Percentiles rank a stretch among this genome's conserved stretches.
These are phyloP conservation scores for Aspergillus nanangensis DNA, from an alignment of 495 filamentous ascomycete species.

Conservation along the genomic window DNA sequence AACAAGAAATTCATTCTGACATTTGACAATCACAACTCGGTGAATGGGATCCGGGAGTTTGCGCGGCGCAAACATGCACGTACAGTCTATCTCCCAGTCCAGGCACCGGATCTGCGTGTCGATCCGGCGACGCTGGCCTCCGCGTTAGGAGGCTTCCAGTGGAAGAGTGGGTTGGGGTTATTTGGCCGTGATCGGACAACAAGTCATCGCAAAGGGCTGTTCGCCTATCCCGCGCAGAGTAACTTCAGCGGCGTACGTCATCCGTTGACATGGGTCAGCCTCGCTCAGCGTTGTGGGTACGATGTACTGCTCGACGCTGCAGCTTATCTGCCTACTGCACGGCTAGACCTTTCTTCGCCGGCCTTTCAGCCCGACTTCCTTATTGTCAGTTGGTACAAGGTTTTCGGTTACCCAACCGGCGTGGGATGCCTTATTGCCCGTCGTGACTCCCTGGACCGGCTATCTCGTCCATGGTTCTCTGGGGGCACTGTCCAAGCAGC, in stretches of 20 bases:
- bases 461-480: slow-evolving; percentile 8
- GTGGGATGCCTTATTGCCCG: slow-evolving; percentile 8
- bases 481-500: slow-evolving; percentile 1
- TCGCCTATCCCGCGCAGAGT: slow-evolving; percentile 9
- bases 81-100: slow-evolving; percentile 4
- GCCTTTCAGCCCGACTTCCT: slow-evolving; percentile 5
- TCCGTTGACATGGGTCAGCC: slow-evolving; percentile 4
- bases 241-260: slow-evolving; percentile 8
- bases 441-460: slow-evolving; percentile 1
- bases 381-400: slow-evolving; percentile 7
- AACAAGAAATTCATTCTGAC: slow-evolving; percentile 3
- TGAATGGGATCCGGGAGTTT: slow-evolving; percentile 6
- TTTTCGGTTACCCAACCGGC: slow-evolving; percentile 6
- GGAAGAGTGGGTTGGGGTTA: not conserved
- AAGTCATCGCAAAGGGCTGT: slow-evolving; percentile 4
- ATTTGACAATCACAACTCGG: slow-evolving; percentile 9
- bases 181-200: too few species aligned
- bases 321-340: slow-evolving; percentile 3
- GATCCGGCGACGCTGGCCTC: not conserved
- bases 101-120: slow-evolving; percentile 3
- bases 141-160: not conserved
- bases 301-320: slow-evolving; percentile 9
- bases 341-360: slow-evolving; percentile 1
- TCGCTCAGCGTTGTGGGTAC: slow-evolving; percentile 5
- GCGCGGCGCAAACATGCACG: not conserved